phyloP scores from a whole-genome alignment of 2,329 filamentous ascomycete genomes.

The Trichothecium sympodiale region DNA sequence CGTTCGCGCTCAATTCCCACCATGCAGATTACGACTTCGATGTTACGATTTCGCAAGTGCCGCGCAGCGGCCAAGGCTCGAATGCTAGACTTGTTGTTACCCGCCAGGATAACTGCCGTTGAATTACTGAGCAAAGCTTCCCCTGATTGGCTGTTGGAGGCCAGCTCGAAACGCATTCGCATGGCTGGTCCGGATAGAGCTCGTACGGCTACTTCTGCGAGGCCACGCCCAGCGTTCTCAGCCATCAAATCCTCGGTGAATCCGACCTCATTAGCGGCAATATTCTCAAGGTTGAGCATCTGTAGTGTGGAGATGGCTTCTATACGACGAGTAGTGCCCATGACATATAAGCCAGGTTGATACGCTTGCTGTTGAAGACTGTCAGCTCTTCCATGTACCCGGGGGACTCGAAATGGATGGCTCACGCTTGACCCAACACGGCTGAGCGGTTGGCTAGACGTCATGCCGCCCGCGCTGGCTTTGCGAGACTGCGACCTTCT shows the following conservation, averaged over 20 bases:
- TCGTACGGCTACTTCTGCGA: slow-evolving; percentile 70
- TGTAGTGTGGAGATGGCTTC: slow-evolving; percentile 63
- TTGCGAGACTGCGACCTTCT: slow-evolving; percentile 47
- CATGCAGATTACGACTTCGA: slow-evolving; percentile 72
- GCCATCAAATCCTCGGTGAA: slow-evolving; percentile 83
- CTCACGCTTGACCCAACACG: slow-evolving; percentile 37
- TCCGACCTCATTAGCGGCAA: slow-evolving; percentile 77
- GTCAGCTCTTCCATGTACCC: slow-evolving; percentile 19
- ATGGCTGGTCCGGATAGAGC: slow-evolving; percentile 54
- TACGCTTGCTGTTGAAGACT: slow-evolving; percentile 21
- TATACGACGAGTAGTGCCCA: slow-evolving; percentile 44
- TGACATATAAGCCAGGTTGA: slow-evolving; percentile 38
- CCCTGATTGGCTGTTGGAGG: slow-evolving; percentile 23
- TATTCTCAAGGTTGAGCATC: slow-evolving; percentile 87
- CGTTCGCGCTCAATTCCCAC: slow-evolving; percentile 75
- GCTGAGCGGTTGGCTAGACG: slow-evolving; percentile 28
- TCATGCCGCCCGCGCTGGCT: slow-evolving; percentile 25
- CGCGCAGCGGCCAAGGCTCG: slow-evolving; percentile 76
- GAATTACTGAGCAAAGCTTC: slow-evolving; percentile 19
- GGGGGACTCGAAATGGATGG: slow-evolving; percentile 4
- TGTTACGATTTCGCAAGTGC: slow-evolving; percentile 73
- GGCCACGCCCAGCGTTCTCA: slow-evolving; percentile 80
- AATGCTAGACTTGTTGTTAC: slow-evolving; percentile 86
- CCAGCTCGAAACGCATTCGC: slow-evolving; percentile 37
- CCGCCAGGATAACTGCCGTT: slow-evolving; percentile 67